Conservation (phyloP, 2,329 filamentous ascomycete species). For the Aspergillus floridensis region DNA sequence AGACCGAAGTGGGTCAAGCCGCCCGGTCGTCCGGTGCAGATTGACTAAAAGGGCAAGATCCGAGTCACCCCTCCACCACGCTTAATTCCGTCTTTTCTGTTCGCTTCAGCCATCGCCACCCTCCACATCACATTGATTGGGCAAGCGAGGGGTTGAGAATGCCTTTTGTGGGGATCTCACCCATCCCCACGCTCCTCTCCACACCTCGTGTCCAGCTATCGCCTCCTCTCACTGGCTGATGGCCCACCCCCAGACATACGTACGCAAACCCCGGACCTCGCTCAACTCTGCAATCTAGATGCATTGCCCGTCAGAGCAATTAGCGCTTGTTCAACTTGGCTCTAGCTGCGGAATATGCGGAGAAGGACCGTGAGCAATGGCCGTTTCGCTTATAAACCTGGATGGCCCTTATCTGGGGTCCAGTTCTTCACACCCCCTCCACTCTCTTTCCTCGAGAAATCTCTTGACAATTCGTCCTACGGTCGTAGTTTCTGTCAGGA, state of each 20-base stretch:
- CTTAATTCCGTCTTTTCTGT: background rate
- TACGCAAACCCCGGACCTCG: background rate
- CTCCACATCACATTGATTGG: too few species aligned
- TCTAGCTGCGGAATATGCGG: background rate
- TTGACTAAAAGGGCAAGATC: background rate
- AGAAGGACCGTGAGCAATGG: background rate
- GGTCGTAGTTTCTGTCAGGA: too few species aligned
- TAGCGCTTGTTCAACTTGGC: background rate
- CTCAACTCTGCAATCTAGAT: background rate
- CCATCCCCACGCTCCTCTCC: conserved; percentile 2
- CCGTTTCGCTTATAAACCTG: background rate
- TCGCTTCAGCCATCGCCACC: background rate
- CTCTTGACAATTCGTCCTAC: too few species aligned
- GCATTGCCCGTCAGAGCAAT: background rate
- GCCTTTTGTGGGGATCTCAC: conserved; percentile 1
- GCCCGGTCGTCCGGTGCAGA: background rate
- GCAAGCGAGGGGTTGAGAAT: background rate
- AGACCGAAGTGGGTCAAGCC: background rate
- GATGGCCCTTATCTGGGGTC: background rate
- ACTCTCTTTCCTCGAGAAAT: background rate
- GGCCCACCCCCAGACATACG: conserved; percentile 2
- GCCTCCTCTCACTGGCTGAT: background rate
- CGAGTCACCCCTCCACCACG: background rate
- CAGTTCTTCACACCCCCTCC: background rate
- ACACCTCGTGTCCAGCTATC: background rate